Conservation (phyloP, 2,329 filamentous ascomycete genomes). For the Coleophoma cylindrospora region DNA sequence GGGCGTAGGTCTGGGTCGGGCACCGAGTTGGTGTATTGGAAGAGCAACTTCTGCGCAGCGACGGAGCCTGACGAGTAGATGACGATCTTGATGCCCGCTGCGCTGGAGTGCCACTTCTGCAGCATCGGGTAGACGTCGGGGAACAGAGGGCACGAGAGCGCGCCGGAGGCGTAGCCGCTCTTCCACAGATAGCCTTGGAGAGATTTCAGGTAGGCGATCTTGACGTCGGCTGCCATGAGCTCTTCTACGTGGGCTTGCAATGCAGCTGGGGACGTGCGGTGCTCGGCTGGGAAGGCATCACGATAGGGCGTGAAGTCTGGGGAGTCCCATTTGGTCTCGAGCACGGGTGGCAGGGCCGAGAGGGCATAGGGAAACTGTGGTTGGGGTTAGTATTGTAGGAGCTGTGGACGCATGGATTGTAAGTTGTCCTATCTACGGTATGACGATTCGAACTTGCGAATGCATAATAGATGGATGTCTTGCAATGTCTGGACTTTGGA, state of each 20-base stretch:
- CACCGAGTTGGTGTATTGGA: constrained; percentile 54
- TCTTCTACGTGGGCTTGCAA: constrained; percentile 65
- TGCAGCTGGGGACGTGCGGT: constrained; percentile 50
- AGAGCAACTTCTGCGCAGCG: constrained; percentile 74
- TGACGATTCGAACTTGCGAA: too few relatives aligned
- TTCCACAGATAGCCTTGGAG: constrained; percentile 78
- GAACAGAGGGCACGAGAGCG: constrained; percentile 69
- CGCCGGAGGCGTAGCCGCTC: constrained; percentile 64
- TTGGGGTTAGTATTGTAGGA: neutral
- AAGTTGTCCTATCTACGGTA: neutral
- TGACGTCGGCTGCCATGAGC: constrained; percentile 67
- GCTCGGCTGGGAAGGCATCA: constrained; percentile 64
- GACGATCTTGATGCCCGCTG: constrained; percentile 50
- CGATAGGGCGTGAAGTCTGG: constrained; percentile 62
- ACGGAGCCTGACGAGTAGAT: constrained; percentile 84
- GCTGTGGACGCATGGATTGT: neutral
- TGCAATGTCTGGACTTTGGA: too few relatives aligned
- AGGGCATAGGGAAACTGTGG: constrained; percentile 74
- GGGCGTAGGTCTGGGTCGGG: constrained; percentile 50
- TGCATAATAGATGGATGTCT: too few relatives aligned
- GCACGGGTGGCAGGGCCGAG: constrained; percentile 55
- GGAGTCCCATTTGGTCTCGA: constrained; percentile 63
- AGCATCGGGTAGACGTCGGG: constrained; percentile 65
- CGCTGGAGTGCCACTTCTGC: constrained; percentile 44
- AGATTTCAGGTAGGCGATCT: constrained; percentile 71